phyloP scores from a whole-genome alignment of 1,139 yeast genomes.

The Magnusiomyces ingens region DNA sequence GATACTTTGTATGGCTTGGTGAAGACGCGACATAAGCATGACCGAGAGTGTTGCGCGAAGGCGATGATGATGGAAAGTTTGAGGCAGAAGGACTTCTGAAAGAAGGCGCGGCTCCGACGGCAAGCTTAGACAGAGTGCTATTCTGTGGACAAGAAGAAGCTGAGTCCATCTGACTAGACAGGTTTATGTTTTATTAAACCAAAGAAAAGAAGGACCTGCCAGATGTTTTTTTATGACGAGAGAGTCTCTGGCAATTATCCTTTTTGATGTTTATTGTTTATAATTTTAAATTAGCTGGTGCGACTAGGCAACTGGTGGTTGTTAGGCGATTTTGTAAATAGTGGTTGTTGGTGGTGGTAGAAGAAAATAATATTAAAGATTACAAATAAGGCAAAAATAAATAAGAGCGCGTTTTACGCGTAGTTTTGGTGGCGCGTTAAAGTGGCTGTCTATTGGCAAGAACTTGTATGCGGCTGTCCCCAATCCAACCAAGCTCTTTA shows the following conservation, averaged over 20 bases:
- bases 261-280: background rate
- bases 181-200: background rate
- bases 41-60: background rate
- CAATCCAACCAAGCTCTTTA: background rate
- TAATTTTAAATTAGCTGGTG: background rate
- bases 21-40: background rate
- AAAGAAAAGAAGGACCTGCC: background rate
- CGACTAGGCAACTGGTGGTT: background rate
- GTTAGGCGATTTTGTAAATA: background rate
- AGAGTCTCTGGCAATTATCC: background rate
- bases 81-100: background rate
- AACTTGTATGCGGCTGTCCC: too few species aligned
- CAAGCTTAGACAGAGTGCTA: too few species aligned
- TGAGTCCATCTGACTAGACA: background rate
- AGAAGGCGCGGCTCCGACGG: too few species aligned
- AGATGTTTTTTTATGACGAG: background rate
- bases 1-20: background rate
- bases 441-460: too few species aligned
- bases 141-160: background rate
- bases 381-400: background rate
- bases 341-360: background rate
- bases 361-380: background rate
- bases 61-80: slow-evolving; percentile 1
- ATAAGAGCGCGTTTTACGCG: slow-evolving; percentile 14
- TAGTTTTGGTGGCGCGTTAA: too few species aligned